Conservation (phyloP, 805 yeast genomes). For the Hanseniaspora osmophila region DNA sequence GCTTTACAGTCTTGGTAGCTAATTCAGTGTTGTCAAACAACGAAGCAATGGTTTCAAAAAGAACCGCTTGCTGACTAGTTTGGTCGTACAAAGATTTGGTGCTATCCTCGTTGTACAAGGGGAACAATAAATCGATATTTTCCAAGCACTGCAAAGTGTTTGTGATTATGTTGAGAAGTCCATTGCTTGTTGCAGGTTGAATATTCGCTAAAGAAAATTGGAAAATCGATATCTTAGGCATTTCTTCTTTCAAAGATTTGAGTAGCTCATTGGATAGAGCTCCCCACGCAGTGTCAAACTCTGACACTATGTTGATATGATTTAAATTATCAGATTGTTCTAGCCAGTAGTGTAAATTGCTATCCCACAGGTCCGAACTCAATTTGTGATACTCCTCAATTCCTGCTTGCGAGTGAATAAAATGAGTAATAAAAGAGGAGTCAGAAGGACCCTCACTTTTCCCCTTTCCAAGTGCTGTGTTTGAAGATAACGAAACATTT, state of each 20-base stretch:
- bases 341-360: conserved; percentile 40
- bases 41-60: conserved; percentile 5
- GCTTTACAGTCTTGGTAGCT: background rate
- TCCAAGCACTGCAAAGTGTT: conserved; percentile 33
- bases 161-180: conserved; percentile 29
- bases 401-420: conserved; percentile 43
- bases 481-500: conserved; percentile 1
- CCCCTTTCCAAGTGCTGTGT: conserved; percentile 4
- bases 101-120: conserved; percentile 24
- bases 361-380: conserved; percentile 42
- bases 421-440: conserved; percentile 18
- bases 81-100: background rate
- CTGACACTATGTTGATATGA: conserved; percentile 60
- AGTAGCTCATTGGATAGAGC: conserved; percentile 48
- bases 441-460: conserved; percentile 8
- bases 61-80: conserved; percentile 1
- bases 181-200: conserved; percentile 5
- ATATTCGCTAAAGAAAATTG: conserved; percentile 29
- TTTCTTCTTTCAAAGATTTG: conserved; percentile 51
- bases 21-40: conserved; percentile 3
- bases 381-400: conserved; percentile 37
- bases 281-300: conserved; percentile 73
- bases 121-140: conserved; percentile 41
- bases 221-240: conserved; percentile 33
- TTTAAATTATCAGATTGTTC: conserved; percentile 65